phyloP scores from a whole-genome alignment of 1,139 yeast species.

The Hanseniaspora gamundiae region DNA sequence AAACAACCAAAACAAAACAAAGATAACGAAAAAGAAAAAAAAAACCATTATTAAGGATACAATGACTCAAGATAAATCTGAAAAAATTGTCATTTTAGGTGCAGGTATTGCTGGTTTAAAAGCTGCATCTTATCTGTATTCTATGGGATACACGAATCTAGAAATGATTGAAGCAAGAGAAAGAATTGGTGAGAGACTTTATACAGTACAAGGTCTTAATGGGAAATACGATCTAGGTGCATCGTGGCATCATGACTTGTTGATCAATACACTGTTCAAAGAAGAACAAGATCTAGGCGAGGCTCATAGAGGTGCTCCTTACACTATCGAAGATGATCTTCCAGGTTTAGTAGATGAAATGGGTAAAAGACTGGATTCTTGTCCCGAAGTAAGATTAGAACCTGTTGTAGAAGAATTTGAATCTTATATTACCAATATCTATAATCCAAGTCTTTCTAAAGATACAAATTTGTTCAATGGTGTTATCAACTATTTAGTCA shows the following conservation, averaged over 20 bases:
- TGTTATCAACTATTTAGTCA: conserved; percentile 34
- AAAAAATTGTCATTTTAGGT: conserved; percentile 43
- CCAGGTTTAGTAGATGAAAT: conserved; percentile 23
- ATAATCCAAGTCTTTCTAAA: conserved; percentile 29
- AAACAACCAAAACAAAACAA: no score
- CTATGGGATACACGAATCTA: conserved; percentile 32
- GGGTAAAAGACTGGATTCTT: conserved; percentile 23
- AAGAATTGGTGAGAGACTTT: conserved; percentile 50
- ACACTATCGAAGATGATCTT: conserved; percentile 36
- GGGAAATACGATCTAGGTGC: conserved; percentile 65
- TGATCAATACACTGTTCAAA: conserved; percentile 52
- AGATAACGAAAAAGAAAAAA: background rate
- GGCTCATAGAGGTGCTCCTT: conserved; percentile 11
- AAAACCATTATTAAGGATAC: background rate
- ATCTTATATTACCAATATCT: background rate
- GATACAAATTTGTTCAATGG: conserved; percentile 43
- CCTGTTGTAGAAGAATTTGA: conserved; percentile 42
- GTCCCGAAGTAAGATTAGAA: conserved; percentile 26
- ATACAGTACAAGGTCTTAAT: conserved; percentile 27
- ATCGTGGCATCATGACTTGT: conserved; percentile 80
- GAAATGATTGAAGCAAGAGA: conserved; percentile 46
- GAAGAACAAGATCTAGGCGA: conserved; percentile 32
- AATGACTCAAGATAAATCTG: background rate
- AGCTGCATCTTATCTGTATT: conserved; percentile 51
- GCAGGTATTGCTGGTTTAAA: conserved; percentile 78